Percentiles rank a stretch among this genome's conserved stretches.
Evolutionary conservation across 2,329 filamentous ascomycete species (phyloP).

Genomic region (Fusarium multiceps): DNA sequence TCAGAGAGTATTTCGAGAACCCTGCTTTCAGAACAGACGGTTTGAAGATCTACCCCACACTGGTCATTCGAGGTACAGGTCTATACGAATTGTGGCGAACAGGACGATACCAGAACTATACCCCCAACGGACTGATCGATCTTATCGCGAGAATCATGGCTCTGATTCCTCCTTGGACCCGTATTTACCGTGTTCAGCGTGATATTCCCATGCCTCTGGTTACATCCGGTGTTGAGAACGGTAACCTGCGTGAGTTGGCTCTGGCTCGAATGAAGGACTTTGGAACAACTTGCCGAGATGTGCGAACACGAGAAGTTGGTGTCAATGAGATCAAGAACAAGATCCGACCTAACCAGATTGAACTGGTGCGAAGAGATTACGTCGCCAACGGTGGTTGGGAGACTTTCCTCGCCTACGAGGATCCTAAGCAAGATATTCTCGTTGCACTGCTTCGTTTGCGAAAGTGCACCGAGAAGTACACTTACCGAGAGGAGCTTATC

Average conservation of each 20-base stretch:
- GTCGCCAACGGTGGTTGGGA: constrained; percentile 97
- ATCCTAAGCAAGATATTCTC: constrained; percentile 97
- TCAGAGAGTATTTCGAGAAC: constrained; percentile 97
- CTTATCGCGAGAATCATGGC: constrained; percentile 96
- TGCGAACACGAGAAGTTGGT: constrained; percentile 94
- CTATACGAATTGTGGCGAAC: constrained; percentile 98
- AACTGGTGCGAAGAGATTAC: constrained; percentile 94
- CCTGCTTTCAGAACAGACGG: constrained; percentile 96
- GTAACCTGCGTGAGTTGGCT: constrained; percentile 92
- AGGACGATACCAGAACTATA: constrained; percentile 98
- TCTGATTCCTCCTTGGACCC: constrained; percentile 94
- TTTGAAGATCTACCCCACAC: constrained; percentile 96
- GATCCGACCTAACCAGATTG: constrained; percentile 94
- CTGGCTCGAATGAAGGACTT: constrained; percentile 99
- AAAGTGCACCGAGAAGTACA: constrained; percentile 92
- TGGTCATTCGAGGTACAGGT: constrained; percentile 96
- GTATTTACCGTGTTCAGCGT: constrained; percentile 97
- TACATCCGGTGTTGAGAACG: constrained; percentile 98
- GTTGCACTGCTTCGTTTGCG: constrained; percentile 89
- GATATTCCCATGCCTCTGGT: constrained; percentile 99
- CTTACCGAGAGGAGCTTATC: constrained; percentile 87
- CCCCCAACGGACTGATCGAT: constrained; percentile 94
- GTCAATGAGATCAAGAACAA: constrained; percentile 99
- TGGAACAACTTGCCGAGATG: constrained; percentile 94
- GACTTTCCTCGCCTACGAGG: constrained; percentile 97